These are phyloP conservation scores for Galeopsis tetrahit DNA, from an alignment of 257 asterid genomes.

Conservation along the genomic window DNA sequence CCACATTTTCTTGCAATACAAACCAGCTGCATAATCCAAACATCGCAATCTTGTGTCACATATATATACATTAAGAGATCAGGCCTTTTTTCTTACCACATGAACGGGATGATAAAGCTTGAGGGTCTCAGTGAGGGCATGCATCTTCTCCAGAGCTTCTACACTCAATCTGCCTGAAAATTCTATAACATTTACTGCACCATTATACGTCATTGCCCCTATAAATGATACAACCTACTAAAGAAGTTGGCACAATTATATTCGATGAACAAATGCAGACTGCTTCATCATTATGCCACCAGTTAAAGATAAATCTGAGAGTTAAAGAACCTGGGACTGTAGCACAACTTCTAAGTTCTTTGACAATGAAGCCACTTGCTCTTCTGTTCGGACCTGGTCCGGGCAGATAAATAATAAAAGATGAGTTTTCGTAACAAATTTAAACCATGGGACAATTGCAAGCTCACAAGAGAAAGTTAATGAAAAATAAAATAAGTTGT, in stretches of 20 bases:
- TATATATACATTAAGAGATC: no score
- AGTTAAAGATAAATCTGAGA: slow-evolving; percentile 30
- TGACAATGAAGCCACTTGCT: slow-evolving; percentile 86
- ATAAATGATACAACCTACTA: background rate
- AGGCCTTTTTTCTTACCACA: no score
- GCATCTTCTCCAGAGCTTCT: no score
- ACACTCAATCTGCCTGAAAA: no score
- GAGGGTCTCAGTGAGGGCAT: no score
- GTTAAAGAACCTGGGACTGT: slow-evolving; percentile 72
- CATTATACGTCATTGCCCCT: no score
- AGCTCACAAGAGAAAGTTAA: slow-evolving; percentile 5
- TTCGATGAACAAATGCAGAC: slow-evolving; percentile 40
- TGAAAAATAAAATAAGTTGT: background rate
- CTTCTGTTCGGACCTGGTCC: slow-evolving; percentile 83
- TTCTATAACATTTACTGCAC: no score
- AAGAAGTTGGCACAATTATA: slow-evolving; percentile 1
- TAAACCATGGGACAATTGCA: background rate
- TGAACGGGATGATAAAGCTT: no score
- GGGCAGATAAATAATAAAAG: slow-evolving; percentile 15
- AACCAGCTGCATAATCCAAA: slow-evolving; percentile 61
- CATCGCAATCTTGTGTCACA: slow-evolving; percentile 17
- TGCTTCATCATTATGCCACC: slow-evolving; percentile 28
- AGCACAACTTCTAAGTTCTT: slow-evolving; percentile 89
- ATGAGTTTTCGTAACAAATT: background rate
- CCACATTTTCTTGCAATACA: slow-evolving; percentile 83